phyloP scores from a whole-genome alignment of 345 rosid species.

The Tarenaya hassleriana region DNA sequence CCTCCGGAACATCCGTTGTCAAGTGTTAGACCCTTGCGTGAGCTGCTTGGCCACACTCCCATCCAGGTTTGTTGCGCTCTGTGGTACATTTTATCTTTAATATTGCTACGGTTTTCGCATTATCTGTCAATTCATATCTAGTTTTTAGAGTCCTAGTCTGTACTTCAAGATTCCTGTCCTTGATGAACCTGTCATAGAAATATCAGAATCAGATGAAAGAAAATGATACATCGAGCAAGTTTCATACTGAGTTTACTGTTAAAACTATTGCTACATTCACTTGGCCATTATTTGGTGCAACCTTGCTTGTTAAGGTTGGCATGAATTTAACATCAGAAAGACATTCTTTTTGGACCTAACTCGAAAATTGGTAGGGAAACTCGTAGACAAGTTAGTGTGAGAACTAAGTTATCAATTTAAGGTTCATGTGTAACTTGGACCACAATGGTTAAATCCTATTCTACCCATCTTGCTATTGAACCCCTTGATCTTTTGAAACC shows the following conservation, averaged over 20 bases:
- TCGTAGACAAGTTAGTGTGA: not conserved
- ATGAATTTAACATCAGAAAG: not conserved
- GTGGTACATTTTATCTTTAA: not conserved
- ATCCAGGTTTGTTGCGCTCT: slow-evolving; percentile 53
- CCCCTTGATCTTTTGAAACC: too few relatives aligned
- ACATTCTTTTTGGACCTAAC: not conserved
- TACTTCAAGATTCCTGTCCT: not conserved
- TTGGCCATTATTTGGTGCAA: too few relatives aligned
- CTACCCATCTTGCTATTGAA: too few relatives aligned
- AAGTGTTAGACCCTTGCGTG: slow-evolving; percentile 77
- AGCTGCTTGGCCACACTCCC: slow-evolving; percentile 94
- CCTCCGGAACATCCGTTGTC: slow-evolving; percentile 94
- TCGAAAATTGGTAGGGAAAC: not conserved
- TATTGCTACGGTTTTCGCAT: not conserved
- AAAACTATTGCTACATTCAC: too few relatives aligned
- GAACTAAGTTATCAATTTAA: not conserved
- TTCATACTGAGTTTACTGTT: too few relatives aligned
- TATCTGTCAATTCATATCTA: not conserved
- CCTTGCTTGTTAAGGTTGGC: too few relatives aligned
- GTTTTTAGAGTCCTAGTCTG: slow-evolving; percentile 4
- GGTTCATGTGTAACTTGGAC: too few relatives aligned
- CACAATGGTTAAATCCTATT: not conserved
- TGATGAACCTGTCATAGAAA: not conserved
- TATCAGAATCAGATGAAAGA: slow-evolving; percentile 1
- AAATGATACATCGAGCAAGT: not conserved